These are phyloP conservation scores for Monosporascus sp. DNA, from an alignment of 2,329 filamentous ascomycete species.

Conservation along the genomic window DNA sequence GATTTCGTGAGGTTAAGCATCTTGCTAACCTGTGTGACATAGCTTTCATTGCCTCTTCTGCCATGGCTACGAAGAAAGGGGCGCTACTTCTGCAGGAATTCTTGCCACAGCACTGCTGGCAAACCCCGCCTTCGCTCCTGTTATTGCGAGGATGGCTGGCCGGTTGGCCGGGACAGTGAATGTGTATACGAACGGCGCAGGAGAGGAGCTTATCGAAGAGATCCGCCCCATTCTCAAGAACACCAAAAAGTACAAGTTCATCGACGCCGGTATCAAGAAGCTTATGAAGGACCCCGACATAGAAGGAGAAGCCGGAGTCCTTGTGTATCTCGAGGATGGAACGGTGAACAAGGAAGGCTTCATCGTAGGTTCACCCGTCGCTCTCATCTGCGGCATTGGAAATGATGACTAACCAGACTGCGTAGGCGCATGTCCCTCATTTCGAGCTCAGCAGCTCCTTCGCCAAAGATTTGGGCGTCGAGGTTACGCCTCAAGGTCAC, in stretches of 20 bases:
- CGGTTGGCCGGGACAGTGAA: slow-evolving; percentile 39
- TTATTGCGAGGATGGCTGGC: slow-evolving; percentile 38
- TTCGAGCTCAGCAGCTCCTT: slow-evolving; percentile 36
- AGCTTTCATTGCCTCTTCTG: slow-evolving; percentile 58
- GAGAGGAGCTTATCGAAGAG: slow-evolving; percentile 22
- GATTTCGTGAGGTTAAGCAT: slow-evolving; percentile 3
- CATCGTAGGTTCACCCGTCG: slow-evolving; percentile 19
- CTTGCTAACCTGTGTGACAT: not conserved
- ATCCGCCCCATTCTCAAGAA: slow-evolving; percentile 22
- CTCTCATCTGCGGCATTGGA: not conserved
- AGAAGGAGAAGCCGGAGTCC: slow-evolving; percentile 16
- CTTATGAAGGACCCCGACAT: slow-evolving; percentile 12
- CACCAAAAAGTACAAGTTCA: slow-evolving; percentile 31
- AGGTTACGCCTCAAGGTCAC: slow-evolving; percentile 36
- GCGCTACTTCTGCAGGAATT: slow-evolving; percentile 39
- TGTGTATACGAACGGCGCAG: slow-evolving; percentile 47
- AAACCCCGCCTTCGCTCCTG: slow-evolving; percentile 27
- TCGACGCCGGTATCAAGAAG: slow-evolving; percentile 24
- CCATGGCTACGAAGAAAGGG: slow-evolving; percentile 54
- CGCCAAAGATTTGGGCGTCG: slow-evolving; percentile 39
- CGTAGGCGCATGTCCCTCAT: slow-evolving; percentile 29
- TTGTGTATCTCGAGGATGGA: slow-evolving; percentile 30
- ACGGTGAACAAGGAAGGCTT: slow-evolving; percentile 33
- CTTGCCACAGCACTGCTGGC: slow-evolving; percentile 36
- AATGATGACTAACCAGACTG: not conserved